phyloP scores from a whole-genome alignment of 2,329 filamentous ascomycete genomes.

The Sporothrix protearum region DNA sequence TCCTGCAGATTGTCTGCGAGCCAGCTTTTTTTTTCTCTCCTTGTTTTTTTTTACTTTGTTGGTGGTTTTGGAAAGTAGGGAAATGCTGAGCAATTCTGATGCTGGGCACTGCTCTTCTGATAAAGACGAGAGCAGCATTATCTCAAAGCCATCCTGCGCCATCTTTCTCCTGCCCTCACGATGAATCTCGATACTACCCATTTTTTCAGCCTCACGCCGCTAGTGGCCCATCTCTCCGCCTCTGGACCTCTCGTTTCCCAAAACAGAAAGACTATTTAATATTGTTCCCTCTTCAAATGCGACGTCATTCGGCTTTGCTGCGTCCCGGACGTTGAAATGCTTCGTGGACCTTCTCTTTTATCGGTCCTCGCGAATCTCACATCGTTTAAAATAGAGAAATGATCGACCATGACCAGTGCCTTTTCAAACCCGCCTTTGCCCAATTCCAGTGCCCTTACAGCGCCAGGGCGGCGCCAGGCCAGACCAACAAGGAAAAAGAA shows the following conservation, averaged over 20 bases:
- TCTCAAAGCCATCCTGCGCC: background rate
- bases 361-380: background rate
- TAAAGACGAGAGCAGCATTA: no score
- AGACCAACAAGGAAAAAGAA: background rate
- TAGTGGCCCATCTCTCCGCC: background rate
- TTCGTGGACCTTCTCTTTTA: background rate
- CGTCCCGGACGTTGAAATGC: background rate
- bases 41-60: background rate
- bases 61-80: no score
- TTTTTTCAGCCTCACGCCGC: conserved; percentile 5
- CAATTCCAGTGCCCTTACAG: conserved; percentile 7
- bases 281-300: background rate
- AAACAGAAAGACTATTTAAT: background rate
- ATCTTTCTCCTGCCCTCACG: background rate
- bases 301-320: background rate
- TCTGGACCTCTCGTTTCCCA: background rate
- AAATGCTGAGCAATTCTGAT: no score
- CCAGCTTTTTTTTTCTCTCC: background rate
- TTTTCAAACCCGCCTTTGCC: background rate
- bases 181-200: background rate
- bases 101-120: no score
- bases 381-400: background rate
- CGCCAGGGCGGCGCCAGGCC: background rate
- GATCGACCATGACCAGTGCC: conserved; percentile 2
- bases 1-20: background rate